phyloP scores from a whole-genome alignment of 441 rosid genomes.

The Arabidopsis lyrata region DNA sequence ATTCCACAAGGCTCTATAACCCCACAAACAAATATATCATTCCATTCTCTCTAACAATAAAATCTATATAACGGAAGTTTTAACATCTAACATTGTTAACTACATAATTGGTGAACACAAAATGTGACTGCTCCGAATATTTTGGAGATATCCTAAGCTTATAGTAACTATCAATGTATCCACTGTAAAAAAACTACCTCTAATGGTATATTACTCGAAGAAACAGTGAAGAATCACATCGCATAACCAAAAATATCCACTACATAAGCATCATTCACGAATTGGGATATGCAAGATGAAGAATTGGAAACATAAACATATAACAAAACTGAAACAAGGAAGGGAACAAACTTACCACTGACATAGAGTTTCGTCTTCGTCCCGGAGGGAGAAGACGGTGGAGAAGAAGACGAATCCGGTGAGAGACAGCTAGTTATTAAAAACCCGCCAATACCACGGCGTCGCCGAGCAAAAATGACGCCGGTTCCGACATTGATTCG shows the following conservation, averaged over 20 bases:
- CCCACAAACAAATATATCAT: not conserved
- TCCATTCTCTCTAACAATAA: not conserved
- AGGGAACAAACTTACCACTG: constrained; percentile 43
- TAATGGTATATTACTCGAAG: not conserved
- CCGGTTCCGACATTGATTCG: constrained; percentile 9
- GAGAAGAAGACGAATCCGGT: constrained; percentile 37
- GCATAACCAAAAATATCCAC: not conserved
- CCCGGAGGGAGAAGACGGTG: constrained; percentile 33
- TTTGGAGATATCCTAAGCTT: constrained; percentile 4
- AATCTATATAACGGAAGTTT: not conserved
- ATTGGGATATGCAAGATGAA: not conserved
- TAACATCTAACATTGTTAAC: not conserved
- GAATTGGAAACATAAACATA: not conserved
- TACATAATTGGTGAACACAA: not conserved
- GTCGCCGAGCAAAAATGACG: not conserved
- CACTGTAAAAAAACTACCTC: not conserved
- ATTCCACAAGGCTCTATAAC: not conserved
- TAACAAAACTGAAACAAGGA: not conserved
- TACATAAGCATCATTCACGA: not conserved
- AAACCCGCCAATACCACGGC: constrained; percentile 4
- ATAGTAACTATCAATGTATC: not conserved
- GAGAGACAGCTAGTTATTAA: constrained; percentile 31
- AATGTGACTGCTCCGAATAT: not conserved
- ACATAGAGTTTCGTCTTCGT: constrained; percentile 52
- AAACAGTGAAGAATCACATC: not conserved